Evolutionary conservation across 768 basidiomycete genomes (phyloP).

Genomic region (Ramaria rubella): DNA sequence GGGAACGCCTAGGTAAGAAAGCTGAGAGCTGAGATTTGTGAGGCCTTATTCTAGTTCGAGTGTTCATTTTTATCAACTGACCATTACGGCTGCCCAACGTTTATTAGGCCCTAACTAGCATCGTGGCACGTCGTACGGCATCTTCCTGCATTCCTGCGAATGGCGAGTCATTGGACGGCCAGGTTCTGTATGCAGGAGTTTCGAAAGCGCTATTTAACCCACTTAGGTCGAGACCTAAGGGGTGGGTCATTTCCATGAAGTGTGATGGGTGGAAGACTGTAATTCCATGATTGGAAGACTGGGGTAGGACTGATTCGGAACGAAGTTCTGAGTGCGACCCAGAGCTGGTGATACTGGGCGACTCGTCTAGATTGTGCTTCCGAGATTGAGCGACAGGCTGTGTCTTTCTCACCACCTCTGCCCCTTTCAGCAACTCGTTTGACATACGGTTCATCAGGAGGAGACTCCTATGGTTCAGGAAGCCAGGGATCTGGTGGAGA

Average conservation of each 20-base stretch:
- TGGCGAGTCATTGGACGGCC: neutral
- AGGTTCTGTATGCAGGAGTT: neutral
- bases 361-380: neutral
- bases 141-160: neutral
- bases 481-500: no score
- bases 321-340: neutral
- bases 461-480: no score
- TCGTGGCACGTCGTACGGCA: neutral
- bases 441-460: no score
- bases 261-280: neutral
- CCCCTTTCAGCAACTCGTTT: no score
- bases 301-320: neutral
- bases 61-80: no score
- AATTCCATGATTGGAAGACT: neutral
- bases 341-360: neutral
- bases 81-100: neutral
- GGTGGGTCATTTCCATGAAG: neutral
- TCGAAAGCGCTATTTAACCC: neutral
- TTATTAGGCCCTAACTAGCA: neutral
- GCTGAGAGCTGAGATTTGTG: no score
- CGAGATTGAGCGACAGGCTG: neutral
- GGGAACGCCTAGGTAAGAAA: no score
- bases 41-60: no score
- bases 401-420: neutral
- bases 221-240: constrained; percentile 2